Evolutionary conservation across 2,329 filamentous ascomycete genomes (phyloP).

Genomic region (Tolypocladium tropicale): DNA sequence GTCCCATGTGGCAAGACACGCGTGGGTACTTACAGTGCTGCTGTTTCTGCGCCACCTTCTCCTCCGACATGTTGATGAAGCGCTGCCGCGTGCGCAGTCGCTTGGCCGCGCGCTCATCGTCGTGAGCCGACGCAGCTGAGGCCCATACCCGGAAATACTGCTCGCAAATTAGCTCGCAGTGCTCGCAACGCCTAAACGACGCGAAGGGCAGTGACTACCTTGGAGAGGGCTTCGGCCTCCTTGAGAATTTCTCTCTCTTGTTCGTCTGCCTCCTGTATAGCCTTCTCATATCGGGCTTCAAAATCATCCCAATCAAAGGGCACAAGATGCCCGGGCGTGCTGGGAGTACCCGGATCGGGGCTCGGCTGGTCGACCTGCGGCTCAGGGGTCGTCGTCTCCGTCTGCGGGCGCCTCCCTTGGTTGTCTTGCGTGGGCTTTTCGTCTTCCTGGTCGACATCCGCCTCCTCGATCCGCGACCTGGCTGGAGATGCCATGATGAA

Average conservation of each 20-base stretch:
- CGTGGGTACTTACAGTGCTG: conserved; percentile 57
- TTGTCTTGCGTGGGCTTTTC: conserved; percentile 7
- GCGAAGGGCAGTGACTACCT: conserved; percentile 30
- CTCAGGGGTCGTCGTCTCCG: conserved; percentile 26
- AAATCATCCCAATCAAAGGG: conserved; percentile 72
- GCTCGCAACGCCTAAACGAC: not conserved
- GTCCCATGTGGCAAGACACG: not conserved
- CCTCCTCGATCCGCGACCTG: conserved; percentile 3
- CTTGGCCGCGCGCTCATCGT: conserved; percentile 68
- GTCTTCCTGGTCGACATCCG: conserved; percentile 4
- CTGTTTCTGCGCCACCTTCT: conserved; percentile 61
- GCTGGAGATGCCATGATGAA: conserved; percentile 8
- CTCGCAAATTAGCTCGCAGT: not conserved
- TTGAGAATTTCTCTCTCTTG: conserved; percentile 56
- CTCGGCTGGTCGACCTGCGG: conserved; percentile 22
- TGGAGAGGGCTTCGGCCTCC: conserved; percentile 58
- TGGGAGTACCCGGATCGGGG: conserved; percentile 27
- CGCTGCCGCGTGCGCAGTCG: conserved; percentile 70
- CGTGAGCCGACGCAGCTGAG: conserved; percentile 57
- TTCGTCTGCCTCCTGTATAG: conserved; percentile 50
- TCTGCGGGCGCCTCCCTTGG: conserved; percentile 8
- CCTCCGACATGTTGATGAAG: conserved; percentile 66
- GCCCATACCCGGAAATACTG: conserved; percentile 79
- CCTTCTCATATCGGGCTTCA: conserved; percentile 55
- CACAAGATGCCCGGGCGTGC: conserved; percentile 41